Evolutionary conservation across 2,329 filamentous ascomycete species (phyloP), one percentile per base, ranked within the genome.

Genomic region (Ceratocystis destructans): DNA sequence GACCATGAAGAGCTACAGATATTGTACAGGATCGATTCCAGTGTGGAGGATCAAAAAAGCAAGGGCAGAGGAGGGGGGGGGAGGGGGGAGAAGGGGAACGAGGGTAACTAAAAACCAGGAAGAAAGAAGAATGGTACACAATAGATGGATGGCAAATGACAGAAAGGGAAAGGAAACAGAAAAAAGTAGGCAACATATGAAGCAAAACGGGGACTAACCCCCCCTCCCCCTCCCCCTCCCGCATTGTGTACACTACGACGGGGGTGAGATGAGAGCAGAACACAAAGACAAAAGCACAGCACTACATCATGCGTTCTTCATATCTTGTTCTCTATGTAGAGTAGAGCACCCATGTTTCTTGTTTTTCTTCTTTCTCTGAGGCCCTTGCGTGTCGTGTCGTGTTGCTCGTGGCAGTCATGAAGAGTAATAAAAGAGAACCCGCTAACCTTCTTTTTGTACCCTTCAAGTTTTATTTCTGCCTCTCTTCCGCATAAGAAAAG

Each of bases 251-350:
- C 50, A 2, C 50, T 55, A 62, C 37, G 59, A 45, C 59, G 33
- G 59, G 2, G 45, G 7, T n/a, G 31, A 22, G 59, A 45, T 10
- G 41, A 44, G 6, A n/a, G 20, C 31, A 44, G 33, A 45, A 45
- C 44, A 10, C 7, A 62, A 46, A 62, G 12, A 62, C 28, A 61
- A 61, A 62, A 62, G 59, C 17, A 62, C 33, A 22, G 59, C 20
- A 62, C 37, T 22, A 41, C 37, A 15, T 22, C 50, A 55, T 55
- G 50, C 50, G 59, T 45, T 45, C 41, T 45, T 62, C n/a, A 22
- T 62, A 22, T 62, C 20, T 44, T 62, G 59, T 62, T 62, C 50
- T 55, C 20, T 55, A 55, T 55, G 50, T 22, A 55, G 50, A 55
- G 50, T 25, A 15, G 59, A 28, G 25, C 37, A 31, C 37, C 15